Conservation (phyloP, 805 yeast species). For the Hermanozyma aechmeae region DNA sequence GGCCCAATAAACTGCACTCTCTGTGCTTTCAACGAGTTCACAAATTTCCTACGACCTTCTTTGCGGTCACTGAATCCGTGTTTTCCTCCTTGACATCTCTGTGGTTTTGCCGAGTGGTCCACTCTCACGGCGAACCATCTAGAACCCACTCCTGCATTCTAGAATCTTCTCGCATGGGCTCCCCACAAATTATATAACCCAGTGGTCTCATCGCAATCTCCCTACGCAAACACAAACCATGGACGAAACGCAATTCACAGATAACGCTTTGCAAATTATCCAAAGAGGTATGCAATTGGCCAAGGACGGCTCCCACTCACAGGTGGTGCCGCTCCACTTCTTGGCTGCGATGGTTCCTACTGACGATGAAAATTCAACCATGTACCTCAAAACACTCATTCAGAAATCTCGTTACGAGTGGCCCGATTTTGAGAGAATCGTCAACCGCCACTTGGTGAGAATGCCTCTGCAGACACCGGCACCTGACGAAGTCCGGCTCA, state of each 20-base stretch:
- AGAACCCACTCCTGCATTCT: too few relatives aligned
- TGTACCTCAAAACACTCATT: slow-evolving; percentile 68
- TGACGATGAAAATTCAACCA: slow-evolving; percentile 35
- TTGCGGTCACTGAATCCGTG: too few relatives aligned
- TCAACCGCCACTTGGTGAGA: slow-evolving; percentile 74
- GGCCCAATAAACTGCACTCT: too few relatives aligned
- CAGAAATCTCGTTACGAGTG: slow-evolving; percentile 88
- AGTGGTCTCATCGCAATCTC: neutral
- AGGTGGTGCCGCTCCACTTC: slow-evolving; percentile 79
- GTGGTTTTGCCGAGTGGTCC: too few relatives aligned
- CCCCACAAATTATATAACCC: neutral
- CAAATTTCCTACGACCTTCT: too few relatives aligned
- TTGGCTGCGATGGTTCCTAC: slow-evolving; percentile 83
- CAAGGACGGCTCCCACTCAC: slow-evolving; percentile 74
- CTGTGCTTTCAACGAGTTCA: too few relatives aligned
- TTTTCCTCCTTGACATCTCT: too few relatives aligned
- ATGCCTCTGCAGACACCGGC: slow-evolving; percentile 86
- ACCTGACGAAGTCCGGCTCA: slow-evolving; percentile 70
- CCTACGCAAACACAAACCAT: slow-evolving; percentile 10
- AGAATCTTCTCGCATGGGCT: neutral
- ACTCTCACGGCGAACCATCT: too few relatives aligned
- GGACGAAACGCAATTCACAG: slow-evolving; percentile 81
- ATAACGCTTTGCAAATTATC: slow-evolving; percentile 78
- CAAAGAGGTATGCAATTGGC: slow-evolving; percentile 78
- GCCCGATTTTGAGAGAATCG: slow-evolving; percentile 65